Evolutionary conservation across 495 filamentous ascomycete species (phyloP).

Genomic region (Penicillium waksmanii): DNA sequence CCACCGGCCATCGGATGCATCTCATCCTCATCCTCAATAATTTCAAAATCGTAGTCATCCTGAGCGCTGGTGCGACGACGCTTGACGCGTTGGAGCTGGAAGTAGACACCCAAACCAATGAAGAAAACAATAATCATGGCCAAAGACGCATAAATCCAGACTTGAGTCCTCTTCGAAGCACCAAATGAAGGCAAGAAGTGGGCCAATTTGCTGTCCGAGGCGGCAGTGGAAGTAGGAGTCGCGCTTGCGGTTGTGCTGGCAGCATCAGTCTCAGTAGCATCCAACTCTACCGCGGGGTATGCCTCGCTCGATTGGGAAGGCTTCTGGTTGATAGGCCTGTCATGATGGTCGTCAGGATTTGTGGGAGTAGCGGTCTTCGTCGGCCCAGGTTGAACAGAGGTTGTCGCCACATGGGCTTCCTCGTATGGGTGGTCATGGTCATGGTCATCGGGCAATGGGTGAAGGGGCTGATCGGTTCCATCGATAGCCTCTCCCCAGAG

Average conservation of each 20-base stretch:
- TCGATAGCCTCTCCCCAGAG: constrained; percentile 91
- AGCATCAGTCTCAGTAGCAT: constrained; percentile 23
- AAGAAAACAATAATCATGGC: constrained; percentile 86
- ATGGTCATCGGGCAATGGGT: constrained; percentile 82
- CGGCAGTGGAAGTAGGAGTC: constrained; percentile 48
- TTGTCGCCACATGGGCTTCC: constrained; percentile 55
- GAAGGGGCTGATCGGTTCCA: constrained; percentile 64
- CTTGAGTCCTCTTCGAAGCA: constrained; percentile 82
- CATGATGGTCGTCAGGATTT: constrained; percentile 69
- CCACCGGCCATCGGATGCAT: constrained; percentile 55
- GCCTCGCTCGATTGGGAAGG: constrained; percentile 44
- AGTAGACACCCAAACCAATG: constrained; percentile 74
- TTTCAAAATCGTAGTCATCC: constrained; percentile 93
- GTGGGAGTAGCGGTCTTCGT: constrained; percentile 46
- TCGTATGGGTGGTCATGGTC: constrained; percentile 81
- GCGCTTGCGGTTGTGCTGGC: constrained; percentile 34
- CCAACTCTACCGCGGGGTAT: constrained; percentile 28
- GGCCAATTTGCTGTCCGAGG: constrained; percentile 68
- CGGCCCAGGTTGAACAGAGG: constrained; percentile 51
- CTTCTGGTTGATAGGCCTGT: constrained; percentile 74
- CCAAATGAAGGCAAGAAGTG: constrained; percentile 96
- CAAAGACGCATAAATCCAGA: constrained; percentile 92
- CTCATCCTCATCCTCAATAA: constrained; percentile 82
- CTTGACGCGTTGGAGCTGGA: constrained; percentile 76
- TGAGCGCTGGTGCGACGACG: constrained; percentile 72